phyloP scores from a whole-genome alignment of 2,329 filamentous ascomycete genomes.

The Phoma sp. region DNA sequence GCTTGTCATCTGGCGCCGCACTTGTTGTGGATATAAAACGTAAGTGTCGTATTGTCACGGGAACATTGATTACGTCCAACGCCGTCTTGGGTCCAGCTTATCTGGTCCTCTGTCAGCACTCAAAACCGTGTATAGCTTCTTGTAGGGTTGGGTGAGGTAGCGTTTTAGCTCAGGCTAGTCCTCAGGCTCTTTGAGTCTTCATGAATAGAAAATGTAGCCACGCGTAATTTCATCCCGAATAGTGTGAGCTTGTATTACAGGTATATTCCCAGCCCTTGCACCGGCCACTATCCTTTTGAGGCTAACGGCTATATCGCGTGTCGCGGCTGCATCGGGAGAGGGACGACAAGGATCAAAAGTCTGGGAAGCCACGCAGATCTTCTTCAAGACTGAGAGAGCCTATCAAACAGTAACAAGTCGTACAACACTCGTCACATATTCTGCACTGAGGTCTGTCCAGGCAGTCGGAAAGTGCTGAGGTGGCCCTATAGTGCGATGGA shows the following conservation, averaged over 20 bases:
- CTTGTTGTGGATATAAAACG: conserved; percentile 19
- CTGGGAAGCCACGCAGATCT: conserved; percentile 29
- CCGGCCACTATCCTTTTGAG: conserved; percentile 18
- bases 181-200: conserved; percentile 6
- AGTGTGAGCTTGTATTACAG: conserved; percentile 3
- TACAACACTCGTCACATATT: background rate
- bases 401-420: conserved; percentile 22
- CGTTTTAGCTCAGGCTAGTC: conserved; percentile 11
- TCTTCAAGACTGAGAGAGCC: conserved; percentile 20
- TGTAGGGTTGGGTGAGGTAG: conserved; percentile 13
- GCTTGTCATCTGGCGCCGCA: conserved; percentile 21
- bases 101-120: conserved; percentile 19
- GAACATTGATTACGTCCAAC: conserved; percentile 2
- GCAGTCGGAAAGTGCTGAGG: background rate
- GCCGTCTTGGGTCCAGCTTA: conserved; percentile 13
- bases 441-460: background rate
- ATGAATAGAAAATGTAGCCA: conserved; percentile 22
- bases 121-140: conserved; percentile 20
- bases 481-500: conserved; percentile 1
- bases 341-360: conserved; percentile 20
- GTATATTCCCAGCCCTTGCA: conserved; percentile 19
- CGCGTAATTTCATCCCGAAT: conserved; percentile 2
- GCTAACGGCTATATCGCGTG: conserved; percentile 25
- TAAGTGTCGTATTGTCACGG: conserved; percentile 22
- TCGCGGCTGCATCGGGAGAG: conserved; percentile 41